Conservation (phyloP, 441 rosid species). For the Aleurites moluccanus region DNA sequence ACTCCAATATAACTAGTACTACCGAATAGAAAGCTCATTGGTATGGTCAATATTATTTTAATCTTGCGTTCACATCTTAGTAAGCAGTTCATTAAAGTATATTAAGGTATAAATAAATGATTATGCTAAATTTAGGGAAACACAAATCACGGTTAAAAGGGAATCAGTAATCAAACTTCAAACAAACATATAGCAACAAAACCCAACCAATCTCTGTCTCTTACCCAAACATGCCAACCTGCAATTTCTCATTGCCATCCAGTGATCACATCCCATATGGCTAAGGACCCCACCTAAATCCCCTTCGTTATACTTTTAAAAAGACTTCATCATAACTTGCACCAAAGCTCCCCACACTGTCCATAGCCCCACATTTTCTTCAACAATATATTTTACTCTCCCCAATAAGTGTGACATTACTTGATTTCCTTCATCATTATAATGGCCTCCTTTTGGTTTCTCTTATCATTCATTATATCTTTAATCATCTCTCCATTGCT, state of each 20-base stretch:
- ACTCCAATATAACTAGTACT: no score
- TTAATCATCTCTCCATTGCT: constrained; percentile 35
- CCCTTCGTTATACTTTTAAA: constrained; percentile 25
- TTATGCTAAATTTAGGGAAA: constrained; percentile 11
- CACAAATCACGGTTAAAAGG: constrained; percentile 28
- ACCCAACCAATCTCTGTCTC: constrained; percentile 30
- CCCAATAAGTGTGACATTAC: constrained; percentile 31
- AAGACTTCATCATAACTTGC: constrained; percentile 33
- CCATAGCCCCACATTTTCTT: constrained; percentile 5
- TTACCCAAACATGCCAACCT: constrained; percentile 40
- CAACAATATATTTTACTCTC: constrained; percentile 21
- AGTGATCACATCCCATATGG: constrained; percentile 28
- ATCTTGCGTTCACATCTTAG: no score
- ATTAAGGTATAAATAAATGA: not conserved
- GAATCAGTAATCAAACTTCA: constrained; percentile 21
- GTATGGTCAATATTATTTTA: no score
- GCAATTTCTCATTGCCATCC: constrained; percentile 29
- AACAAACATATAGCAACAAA: constrained; percentile 34
- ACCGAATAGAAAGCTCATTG: no score
- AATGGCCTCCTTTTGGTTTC: constrained; percentile 54
- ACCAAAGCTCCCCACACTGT: constrained; percentile 21
- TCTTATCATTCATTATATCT: constrained; percentile 35
- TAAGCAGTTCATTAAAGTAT: not conserved
- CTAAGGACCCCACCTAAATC: constrained; percentile 21
- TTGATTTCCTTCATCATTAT: constrained; percentile 69